phyloP scores from a whole-genome alignment of 805 yeast species.

The Priceomyces carsonii region DNA sequence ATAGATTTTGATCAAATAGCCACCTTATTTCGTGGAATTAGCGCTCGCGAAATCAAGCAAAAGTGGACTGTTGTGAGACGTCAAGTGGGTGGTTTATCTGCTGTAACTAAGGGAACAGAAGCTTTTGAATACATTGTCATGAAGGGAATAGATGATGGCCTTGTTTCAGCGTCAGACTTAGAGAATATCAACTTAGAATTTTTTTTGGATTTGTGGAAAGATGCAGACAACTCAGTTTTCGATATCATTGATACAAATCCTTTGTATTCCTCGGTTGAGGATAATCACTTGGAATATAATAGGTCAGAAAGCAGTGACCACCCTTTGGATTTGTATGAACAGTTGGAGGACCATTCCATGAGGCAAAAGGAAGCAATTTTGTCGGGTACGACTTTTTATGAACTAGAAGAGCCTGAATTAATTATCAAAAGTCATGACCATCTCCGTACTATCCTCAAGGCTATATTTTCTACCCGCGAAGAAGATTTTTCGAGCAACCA shows the following conservation, averaged over 20 bases:
- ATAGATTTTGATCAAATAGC: slow-evolving; percentile 70
- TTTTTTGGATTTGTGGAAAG: slow-evolving; percentile 67
- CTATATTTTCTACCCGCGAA: slow-evolving; percentile 58
- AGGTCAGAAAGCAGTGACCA: slow-evolving; percentile 10
- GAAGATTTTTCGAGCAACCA: slow-evolving; percentile 45
- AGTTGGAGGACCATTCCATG: slow-evolving; percentile 62
- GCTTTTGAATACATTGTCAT: slow-evolving; percentile 70
- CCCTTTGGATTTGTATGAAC: slow-evolving; percentile 34
- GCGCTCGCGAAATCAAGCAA: slow-evolving; percentile 48
- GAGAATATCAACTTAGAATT: slow-evolving; percentile 49
- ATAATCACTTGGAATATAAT: slow-evolving; percentile 49
- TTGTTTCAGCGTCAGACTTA: slow-evolving; percentile 50
- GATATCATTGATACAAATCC: slow-evolving; percentile 32
- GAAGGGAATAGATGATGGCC: slow-evolving; percentile 57
- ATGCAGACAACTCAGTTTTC: slow-evolving; percentile 42
- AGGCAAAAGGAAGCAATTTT: slow-evolving; percentile 64
- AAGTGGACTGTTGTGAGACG: slow-evolving; percentile 73
- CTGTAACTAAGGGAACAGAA: slow-evolving; percentile 60
- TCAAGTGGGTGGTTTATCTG: slow-evolving; percentile 41
- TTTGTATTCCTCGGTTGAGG: slow-evolving; percentile 42
- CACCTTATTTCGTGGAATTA: slow-evolving; percentile 42
- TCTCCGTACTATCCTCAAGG: slow-evolving; percentile 46
- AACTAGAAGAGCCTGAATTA: slow-evolving; percentile 18
- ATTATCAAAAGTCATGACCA: slow-evolving; percentile 25
- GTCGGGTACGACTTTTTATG: slow-evolving; percentile 46